These are phyloP conservation scores for Botrytis byssoidea DNA, from an alignment of 2,329 filamentous ascomycete species.

Conservation along the genomic window DNA sequence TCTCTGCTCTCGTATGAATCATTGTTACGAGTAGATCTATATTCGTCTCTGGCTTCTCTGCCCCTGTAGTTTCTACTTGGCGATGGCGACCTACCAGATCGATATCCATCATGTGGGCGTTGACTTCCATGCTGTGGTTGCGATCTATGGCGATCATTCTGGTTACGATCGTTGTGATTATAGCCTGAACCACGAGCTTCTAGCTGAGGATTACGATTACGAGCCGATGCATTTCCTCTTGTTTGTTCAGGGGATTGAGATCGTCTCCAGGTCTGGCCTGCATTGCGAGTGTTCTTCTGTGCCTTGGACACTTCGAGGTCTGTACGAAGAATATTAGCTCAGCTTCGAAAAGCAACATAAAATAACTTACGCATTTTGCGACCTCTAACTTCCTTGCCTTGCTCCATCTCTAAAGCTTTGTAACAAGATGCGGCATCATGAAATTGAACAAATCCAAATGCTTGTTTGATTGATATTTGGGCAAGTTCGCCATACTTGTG, in stretches of 20 bases:
- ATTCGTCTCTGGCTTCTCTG: conserved; percentile 34
- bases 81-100: conserved; percentile 20
- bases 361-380: conserved; percentile 79
- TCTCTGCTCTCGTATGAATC: conserved; percentile 40
- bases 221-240: conserved; percentile 40
- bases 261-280: conserved; percentile 43
- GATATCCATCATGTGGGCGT: conserved; percentile 64
- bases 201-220: conserved; percentile 43
- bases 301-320: conserved; percentile 88
- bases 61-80: conserved; percentile 27
- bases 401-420: conserved; percentile 71
- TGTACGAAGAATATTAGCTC: conserved; percentile 40
- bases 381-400: conserved; percentile 80
- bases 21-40: conserved; percentile 16
- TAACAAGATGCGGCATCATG: conserved; percentile 72
- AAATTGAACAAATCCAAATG: conserved; percentile 96
- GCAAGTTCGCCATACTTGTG: conserved; percentile 81
- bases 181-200: conserved; percentile 29
- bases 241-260: conserved; percentile 63
- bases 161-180: conserved; percentile 46
- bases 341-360: neutral
- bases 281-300: conserved; percentile 72
- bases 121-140: conserved; percentile 34
- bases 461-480: conserved; percentile 94
- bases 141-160: conserved; percentile 41